Percentiles rank a stretch among this genome's conserved stretches.
Conservation (phyloP, 1,284 basidiomycete species). For the Leccinum angustisporum region DNA sequence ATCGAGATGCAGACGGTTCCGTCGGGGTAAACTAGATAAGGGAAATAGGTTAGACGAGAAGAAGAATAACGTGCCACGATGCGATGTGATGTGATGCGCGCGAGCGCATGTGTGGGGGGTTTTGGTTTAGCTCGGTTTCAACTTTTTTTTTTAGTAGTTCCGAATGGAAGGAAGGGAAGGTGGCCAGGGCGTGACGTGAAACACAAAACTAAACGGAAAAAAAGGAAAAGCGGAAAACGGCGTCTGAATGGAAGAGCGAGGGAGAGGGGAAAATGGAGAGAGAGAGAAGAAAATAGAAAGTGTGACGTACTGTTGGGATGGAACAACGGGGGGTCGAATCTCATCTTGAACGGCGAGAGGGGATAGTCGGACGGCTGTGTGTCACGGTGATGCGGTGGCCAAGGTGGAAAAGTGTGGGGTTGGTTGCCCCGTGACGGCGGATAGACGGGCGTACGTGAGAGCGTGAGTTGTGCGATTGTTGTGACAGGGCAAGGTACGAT, state of each 20-base stretch:
- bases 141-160: neutral
- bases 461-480: neutral
- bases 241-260: neutral
- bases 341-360: constrained; percentile 97
- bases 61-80: neutral
- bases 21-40: constrained; percentile 70
- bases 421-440: neutral
- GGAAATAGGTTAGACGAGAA: neutral
- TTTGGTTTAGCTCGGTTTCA: neutral
- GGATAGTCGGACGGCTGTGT: constrained; percentile 95
- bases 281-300: no score
- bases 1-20: constrained; percentile 99
- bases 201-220: neutral
- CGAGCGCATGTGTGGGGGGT: neutral
- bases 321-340: neutral
- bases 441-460: neutral
- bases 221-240: neutral
- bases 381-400: neutral
- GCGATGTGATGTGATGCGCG: neutral
- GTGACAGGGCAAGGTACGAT: neutral
- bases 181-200: neutral
- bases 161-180: neutral
- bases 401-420: neutral
- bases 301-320: no score
- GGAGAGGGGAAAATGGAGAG: no score